Conservation (phyloP, 768 basidiomycete genomes). For the Suillus subluteus region DNA sequence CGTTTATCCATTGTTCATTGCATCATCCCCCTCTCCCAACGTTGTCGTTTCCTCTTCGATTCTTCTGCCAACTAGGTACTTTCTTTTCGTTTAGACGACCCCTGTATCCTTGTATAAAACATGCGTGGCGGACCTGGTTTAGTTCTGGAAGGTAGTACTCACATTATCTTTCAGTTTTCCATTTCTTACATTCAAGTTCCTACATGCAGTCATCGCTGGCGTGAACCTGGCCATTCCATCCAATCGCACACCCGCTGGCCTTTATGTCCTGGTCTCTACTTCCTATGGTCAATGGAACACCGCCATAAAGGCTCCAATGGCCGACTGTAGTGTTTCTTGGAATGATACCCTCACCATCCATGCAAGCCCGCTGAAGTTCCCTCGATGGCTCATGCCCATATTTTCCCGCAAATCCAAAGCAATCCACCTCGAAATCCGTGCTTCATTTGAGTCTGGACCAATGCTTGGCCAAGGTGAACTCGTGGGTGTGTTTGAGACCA, state of each 20-base stretch:
- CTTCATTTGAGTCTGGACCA: neutral
- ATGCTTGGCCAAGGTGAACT: conserved; percentile 4
- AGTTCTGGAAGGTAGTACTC: neutral
- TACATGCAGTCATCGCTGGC: neutral
- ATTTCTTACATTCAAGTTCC: neutral
- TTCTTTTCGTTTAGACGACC: no score
- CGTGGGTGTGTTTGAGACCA: neutral
- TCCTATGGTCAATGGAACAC: neutral
- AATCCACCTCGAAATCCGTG: neutral
- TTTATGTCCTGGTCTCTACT: neutral
- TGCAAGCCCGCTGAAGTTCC: neutral
- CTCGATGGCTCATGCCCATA: neutral
- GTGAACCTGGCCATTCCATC: neutral
- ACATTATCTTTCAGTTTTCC: neutral
- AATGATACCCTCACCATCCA: neutral
- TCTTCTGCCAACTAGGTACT: no score
- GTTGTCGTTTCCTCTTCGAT: no score
- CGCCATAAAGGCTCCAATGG: neutral
- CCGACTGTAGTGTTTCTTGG: neutral
- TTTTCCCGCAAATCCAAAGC: neutral
- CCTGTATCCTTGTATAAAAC: no score
- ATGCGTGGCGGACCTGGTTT: neutral
- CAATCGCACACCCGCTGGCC: neutral
- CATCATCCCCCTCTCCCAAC: no score
- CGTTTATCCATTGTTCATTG: no score